Conservation (phyloP, 1,284 basidiomycete species). For the Fomitiporia mediterranea region DNA sequence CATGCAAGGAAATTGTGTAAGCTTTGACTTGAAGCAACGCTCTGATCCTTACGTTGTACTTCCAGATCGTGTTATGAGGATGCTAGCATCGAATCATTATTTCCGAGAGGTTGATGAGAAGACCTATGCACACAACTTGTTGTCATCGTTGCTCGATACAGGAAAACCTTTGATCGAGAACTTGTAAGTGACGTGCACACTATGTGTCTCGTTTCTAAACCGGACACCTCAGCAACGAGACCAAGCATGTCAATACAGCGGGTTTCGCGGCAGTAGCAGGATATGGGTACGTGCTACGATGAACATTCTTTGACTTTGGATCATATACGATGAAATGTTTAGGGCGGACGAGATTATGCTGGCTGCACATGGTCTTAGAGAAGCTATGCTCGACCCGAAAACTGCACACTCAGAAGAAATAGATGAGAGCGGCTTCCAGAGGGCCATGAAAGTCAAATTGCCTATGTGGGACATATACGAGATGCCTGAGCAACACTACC, state of each 20-base stretch:
- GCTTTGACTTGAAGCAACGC: no score
- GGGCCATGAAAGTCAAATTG: constrained; percentile 8
- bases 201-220: background rate
- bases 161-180: constrained; percentile 23
- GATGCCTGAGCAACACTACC: background rate
- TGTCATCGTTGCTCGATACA: constrained; percentile 27
- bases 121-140: constrained; percentile 24
- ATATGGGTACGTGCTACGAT: constrained; percentile 1
- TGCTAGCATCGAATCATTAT: constrained; percentile 24
- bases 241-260: constrained; percentile 11
- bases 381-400: constrained; percentile 15
- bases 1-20: constrained; percentile 26
- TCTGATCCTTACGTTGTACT: no score
- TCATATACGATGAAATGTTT: background rate
- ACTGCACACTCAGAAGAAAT: constrained; percentile 21
- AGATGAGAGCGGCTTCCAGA: constrained; percentile 9
- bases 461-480: constrained; percentile 15
- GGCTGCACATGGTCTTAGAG: constrained; percentile 20
- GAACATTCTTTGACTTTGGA: background rate
- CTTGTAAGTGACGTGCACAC: constrained; percentile 3
- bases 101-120: constrained; percentile 27
- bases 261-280: constrained; percentile 15
- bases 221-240: background rate
- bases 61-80: constrained; percentile 21
- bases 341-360: constrained; percentile 24